These are phyloP conservation scores for Blastobotrys elegans DNA, from an alignment of 1,139 yeast species.

Conservation along the genomic window DNA sequence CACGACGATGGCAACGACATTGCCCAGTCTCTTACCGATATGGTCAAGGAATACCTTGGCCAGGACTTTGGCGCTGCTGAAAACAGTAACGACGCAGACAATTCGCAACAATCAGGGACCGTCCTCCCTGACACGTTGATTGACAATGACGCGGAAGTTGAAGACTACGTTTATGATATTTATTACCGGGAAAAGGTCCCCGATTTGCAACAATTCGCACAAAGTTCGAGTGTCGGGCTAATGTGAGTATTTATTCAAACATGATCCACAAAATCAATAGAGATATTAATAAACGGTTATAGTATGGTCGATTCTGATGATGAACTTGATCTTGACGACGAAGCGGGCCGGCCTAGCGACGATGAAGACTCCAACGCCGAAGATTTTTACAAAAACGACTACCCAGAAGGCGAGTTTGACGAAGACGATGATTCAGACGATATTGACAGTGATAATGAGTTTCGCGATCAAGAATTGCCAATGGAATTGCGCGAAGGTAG, in stretches of 20 bases:
- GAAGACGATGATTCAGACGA: slow-evolving; percentile 10
- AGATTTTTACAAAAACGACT: slow-evolving; percentile 85
- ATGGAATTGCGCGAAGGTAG: slow-evolving; percentile 14
- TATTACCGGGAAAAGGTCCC: slow-evolving; percentile 51
- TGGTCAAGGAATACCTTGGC: slow-evolving; percentile 56
- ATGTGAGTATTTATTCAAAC: slow-evolving; percentile 32
- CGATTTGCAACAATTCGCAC: slow-evolving; percentile 3
- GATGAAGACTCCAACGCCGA: slow-evolving; percentile 83
- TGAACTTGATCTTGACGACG: slow-evolving; percentile 41
- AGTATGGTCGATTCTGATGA: slow-evolving; percentile 50
- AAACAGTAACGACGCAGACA: slow-evolving; percentile 3
- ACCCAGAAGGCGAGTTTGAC: slow-evolving; percentile 76
- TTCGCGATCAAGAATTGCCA: slow-evolving; percentile 2
- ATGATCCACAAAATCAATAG: background rate
- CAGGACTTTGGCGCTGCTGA: slow-evolving; percentile 7
- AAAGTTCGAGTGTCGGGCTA: slow-evolving; percentile 29
- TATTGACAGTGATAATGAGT: slow-evolving; percentile 17
- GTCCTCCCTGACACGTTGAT: slow-evolving; percentile 12
- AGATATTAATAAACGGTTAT: background rate
- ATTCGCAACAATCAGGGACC: slow-evolving; percentile 14
- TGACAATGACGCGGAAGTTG: slow-evolving; percentile 35
- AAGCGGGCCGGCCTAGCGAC: slow-evolving; percentile 42
- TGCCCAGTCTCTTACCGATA: slow-evolving; percentile 60
- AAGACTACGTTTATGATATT: slow-evolving; percentile 86
- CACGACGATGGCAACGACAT: slow-evolving; percentile 39